Evolutionary conservation across 257 asterid species (phyloP).

Genomic region (Gentiana macrophylla): DNA sequence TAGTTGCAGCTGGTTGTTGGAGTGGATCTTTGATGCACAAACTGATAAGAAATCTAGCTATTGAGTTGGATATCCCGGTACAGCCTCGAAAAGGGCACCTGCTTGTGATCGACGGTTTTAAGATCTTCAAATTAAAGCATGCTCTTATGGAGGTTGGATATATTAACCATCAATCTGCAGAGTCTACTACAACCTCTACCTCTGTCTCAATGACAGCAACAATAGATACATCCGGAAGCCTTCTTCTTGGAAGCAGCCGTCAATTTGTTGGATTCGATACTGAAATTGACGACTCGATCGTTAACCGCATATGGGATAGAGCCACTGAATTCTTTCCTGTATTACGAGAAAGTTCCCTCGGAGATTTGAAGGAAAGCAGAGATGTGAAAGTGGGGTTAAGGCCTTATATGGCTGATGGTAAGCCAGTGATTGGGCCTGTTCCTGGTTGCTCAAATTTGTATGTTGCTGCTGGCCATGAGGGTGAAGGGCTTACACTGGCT

Average conservation of each 20-base stretch:
- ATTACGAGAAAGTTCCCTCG: constrained; percentile 41
- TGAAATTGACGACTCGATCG: constrained; percentile 58
- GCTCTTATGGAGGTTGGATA: constrained; percentile 95
- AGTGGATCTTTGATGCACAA: constrained; percentile 70
- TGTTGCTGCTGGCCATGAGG: constrained; percentile 95
- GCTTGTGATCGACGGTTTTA: constrained; percentile 69
- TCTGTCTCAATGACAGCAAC: constrained; percentile 95
- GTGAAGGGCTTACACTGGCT: constrained; percentile 93
- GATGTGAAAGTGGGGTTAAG: constrained; percentile 88
- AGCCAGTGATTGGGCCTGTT: constrained; percentile 74
- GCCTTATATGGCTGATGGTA: constrained; percentile 88
- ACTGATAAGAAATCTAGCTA: constrained; percentile 35
- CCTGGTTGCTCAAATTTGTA: constrained; percentile 61
- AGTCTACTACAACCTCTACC: constrained; percentile 29
- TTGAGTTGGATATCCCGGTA: constrained; percentile 59
- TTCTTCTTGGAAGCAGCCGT: constrained; percentile 93
- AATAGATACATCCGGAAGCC: constrained; percentile 71
- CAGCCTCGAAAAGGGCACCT: constrained; percentile 98
- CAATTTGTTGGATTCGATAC: constrained; percentile 71
- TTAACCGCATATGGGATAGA: constrained; percentile 69
- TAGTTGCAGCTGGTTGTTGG: constrained; percentile 95
- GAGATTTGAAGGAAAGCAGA: constrained; percentile 46
- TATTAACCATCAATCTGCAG: constrained; percentile 60
- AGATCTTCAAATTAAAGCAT: constrained; percentile 68
- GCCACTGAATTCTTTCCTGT: constrained; percentile 76